Evolutionary conservation across 352 stramenopile genomes (phyloP).

Genomic region (Phytophthora fragariaefolia): DNA sequence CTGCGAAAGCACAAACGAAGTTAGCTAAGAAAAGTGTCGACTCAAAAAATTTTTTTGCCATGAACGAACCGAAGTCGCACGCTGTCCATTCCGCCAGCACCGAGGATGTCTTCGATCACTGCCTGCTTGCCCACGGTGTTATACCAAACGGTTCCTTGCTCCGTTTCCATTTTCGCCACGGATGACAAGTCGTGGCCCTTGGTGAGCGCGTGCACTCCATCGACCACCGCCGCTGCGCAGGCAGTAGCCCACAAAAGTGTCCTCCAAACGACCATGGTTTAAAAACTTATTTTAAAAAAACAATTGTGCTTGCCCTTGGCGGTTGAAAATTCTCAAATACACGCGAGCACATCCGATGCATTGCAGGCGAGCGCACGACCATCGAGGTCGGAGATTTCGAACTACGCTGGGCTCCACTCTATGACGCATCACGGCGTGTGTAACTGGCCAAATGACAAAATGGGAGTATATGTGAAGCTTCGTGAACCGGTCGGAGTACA

Average conservation of each 20-base stretch:
- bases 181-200: slow-evolving; percentile 46
- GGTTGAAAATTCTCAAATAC: neutral
- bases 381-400: slow-evolving; percentile 6
- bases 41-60: neutral
- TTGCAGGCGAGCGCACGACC: neutral
- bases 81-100: slow-evolving; percentile 38
- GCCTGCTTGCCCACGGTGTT: slow-evolving; percentile 19
- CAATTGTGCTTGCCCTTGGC: neutral
- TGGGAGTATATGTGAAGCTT: no score
- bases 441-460: no score
- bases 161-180: slow-evolving; percentile 31
- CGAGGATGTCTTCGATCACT: slow-evolving; percentile 37
- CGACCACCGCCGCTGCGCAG: slow-evolving; percentile 9
- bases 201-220: slow-evolving; percentile 18
- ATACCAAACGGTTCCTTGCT: slow-evolving; percentile 35
- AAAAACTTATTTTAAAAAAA: no score
- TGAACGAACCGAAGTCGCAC: slow-evolving; percentile 36
- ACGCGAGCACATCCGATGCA: slow-evolving; percentile 8
- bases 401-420: slow-evolving; percentile 14
- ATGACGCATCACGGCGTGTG: no score
- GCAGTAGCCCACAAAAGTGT: slow-evolving; percentile 9
- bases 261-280: slow-evolving; percentile 12
- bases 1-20: slow-evolving; percentile 1
- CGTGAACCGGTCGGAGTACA: no score
- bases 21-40: neutral